Base-by-base conservation (phyloP, 176 grass and related monocot species). In the Urochloa ruziziensis region DNA sequence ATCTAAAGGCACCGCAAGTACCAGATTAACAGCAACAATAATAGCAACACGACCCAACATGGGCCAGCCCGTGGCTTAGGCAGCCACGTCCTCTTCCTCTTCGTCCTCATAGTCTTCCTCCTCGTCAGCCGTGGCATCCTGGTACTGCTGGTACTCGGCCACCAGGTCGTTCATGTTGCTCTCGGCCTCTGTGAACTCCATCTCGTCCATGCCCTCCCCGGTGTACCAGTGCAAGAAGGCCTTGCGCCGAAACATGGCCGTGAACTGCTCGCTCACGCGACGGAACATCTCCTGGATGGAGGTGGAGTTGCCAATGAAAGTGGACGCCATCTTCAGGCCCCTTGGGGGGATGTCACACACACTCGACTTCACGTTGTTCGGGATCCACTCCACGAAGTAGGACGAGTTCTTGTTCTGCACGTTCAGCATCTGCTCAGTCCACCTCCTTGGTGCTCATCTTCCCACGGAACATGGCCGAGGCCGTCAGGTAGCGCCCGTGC, bases 371-470 rank as follows among this genome's bases (percentile, higher is more conserved):
- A 98, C 93, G 13, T 98, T 98, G 89, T 95, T 98, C 6, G 96
- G 96, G 17, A 98, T 98, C 92, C 93, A 98, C 74, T 95, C 96
- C 0, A 95, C 92, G 0, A 98, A 98, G 91, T 98, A 95, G 14
- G 92, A 95, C 0, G 96, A 98, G 78, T 98, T 98, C 91, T 98
- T 98, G 81, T 98, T 98, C 77, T 95, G 96, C 42, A 98, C 93
- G 10, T 95, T 90, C 27, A 98, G 86, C 96, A 98, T 98, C 74
- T 95, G 96, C 57, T 98, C 96, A 4, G n/a, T 95, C 96, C 1
- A 98, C 96, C 86, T 98, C 96, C 86, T 97, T 98, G 23, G 96
- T 98, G 86, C 91, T 93, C 96, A 98, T 98, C 86, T 91, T 98
- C 19, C 96, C 96, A n/a, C 91, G 90, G 82, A 98, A 95, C 96